Percentiles rank a stretch among this genome's conserved stretches.
These are phyloP conservation scores for Pythium vanterpoolii DNA, from an alignment of 352 stramenopile genomes.

Conservation along the genomic window DNA sequence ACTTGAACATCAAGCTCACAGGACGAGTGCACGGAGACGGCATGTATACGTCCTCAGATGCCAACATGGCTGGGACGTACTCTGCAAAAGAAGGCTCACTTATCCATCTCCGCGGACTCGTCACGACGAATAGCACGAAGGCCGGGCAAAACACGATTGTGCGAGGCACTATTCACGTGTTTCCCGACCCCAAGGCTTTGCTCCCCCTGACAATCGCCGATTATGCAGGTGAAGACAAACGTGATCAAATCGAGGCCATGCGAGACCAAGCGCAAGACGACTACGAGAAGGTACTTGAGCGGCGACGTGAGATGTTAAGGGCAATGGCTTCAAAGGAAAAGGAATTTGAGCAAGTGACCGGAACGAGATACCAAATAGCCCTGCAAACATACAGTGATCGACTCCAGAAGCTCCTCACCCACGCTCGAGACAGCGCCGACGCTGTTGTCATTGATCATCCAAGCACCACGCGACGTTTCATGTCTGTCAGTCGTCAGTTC, in stretches of 20 bases:
- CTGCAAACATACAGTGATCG: conserved; percentile 6
- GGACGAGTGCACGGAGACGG: conserved; percentile 16
- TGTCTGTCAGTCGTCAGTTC: conserved; percentile 2
- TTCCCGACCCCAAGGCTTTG: not conserved
- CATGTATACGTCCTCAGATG: conserved; percentile 17
- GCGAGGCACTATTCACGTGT: not conserved
- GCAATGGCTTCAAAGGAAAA: conserved; percentile 10
- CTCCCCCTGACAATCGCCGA: conserved; percentile 15
- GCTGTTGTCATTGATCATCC: not conserved
- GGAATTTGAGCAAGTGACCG: not conserved
- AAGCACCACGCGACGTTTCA: not conserved
- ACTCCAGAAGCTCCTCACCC: not conserved
- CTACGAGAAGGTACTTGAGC: not conserved
- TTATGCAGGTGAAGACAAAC: conserved; percentile 9
- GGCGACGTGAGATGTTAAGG: not conserved
- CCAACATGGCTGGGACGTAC: conserved; percentile 1
- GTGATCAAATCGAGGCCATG: conserved; percentile 1
- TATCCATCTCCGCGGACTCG: not conserved
- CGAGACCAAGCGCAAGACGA: not conserved
- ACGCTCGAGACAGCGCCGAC: not conserved
- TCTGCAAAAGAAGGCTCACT: conserved; percentile 3
- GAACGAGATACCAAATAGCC: not conserved
- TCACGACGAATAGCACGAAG: not conserved
- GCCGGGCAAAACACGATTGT: not conserved
- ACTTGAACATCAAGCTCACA: conserved; percentile 12